Base-by-base conservation (phyloP, 2,329 filamentous ascomycete species). In the Aspergillus oerlinghausenensis region DNA sequence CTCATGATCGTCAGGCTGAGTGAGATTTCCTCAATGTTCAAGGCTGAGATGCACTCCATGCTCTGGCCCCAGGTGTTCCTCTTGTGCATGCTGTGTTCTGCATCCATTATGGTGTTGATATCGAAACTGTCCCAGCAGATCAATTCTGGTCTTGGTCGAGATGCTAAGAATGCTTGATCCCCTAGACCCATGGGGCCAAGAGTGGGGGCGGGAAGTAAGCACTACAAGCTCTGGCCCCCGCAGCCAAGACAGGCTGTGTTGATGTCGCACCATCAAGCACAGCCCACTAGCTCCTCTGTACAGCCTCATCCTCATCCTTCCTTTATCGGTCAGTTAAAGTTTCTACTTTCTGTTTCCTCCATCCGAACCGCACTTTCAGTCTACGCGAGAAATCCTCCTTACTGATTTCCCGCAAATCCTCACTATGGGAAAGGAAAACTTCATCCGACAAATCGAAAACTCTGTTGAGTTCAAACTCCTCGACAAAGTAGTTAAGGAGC, bases 181-280 rank as follows among this genome's bases (percentile, higher is more conserved):
- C 10, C n/a, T 42, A 43, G 35, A 10, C 4, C 23, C 14, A 4
- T 26, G 23, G 35, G 35, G 50, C 50, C 50, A 40, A 51, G 35
- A 51, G 35, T 51, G 50, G 50, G 50, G 50, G 50, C 50, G 4
- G 21, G n/a, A 21, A 43, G 35, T 42, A 51, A 51, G 50, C 50
- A 51, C 32, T n/a, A 51, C 50, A 51, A 51, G 50, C 50, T 50
- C 11, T 4, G 21, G 50, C 50, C 50, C 50, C 50, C 21, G 17
- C 50, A 52, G 50, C 50, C 19, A 52, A 42, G 25, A 25, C 50
- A 1, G 23, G 9, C 26, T 14, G 28, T 50, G 10, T 29, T 10
- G 9, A 9, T 35, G 32, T 35, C 25, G 23, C 26, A 50, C 26
- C 26, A 50, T 50, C 8, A 1, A 19, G 25, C 32, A 38, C 32